Evolutionary conservation across 164 flowering plant genomes (phyloP), one percentile per base, ranked within the genome.

Genomic region (Liriodendron chinense): DNA sequence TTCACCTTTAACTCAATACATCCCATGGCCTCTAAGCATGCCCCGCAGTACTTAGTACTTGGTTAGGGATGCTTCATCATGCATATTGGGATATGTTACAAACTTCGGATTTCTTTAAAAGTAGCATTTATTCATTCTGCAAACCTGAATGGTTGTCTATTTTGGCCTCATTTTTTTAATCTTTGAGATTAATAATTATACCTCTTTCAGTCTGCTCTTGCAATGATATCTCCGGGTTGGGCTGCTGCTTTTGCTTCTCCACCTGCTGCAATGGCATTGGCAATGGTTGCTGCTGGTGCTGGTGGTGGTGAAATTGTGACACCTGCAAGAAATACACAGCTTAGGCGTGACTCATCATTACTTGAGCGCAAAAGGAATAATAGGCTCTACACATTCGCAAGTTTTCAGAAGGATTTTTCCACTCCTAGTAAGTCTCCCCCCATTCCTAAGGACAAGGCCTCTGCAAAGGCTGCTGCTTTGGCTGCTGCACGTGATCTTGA

Each of bases 171-270:
- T 53, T 53, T 16, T 67, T 67, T 0, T 14, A 1, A 28, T 67
- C 47, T 24, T 67, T 67, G 18, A 67, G 20, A 13, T 26, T 67
- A 67, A 18, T 67, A 24, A 20, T 26, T 67, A 14, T 26, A 18
- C 74, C 74, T 74, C 25, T 79, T 84, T 82, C 86, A 96, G 99
- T 97, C 96, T 85, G 95, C 97, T 86, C 93, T 94, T 77, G 83
- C 92, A 75, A 96, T 96, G 99, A 86, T 94, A 26, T 90, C 98
- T 79, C 93, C 96, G 72, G 89, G 87, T 69, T 96, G 99, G 99
- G 99, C 99, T 78, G 98, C 98, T 84, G 94, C 99, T 80, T 96
- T 96, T 89, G 99, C 98, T 66, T 96, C 99, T 68, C 99, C 98
- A 59, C 99, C 99, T 78, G 96, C 97, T 82, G 97, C 99, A 48